These are phyloP conservation scores for Coemansia sp. DNA, from an alignment of 192 early-diverging fungal species.

Conservation along the genomic window DNA sequence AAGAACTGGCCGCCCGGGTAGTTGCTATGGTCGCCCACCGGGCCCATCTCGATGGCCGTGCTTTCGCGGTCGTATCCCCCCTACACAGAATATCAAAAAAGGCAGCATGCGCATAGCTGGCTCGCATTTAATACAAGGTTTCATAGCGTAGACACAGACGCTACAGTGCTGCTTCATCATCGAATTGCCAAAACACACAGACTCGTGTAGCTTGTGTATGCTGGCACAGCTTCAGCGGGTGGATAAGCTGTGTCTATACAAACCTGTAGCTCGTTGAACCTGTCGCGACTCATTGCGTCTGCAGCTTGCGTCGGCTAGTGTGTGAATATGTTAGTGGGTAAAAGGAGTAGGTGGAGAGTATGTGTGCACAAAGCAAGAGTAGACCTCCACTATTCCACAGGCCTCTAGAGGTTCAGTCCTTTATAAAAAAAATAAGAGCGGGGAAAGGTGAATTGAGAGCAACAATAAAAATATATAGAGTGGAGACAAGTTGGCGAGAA, in stretches of 20 bases:
- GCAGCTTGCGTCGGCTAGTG: no score
- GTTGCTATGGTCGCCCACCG: constrained; percentile 8
- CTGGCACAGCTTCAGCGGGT: neutral
- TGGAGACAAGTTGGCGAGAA: neutral
- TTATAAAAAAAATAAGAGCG: no score
- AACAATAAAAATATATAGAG: neutral
- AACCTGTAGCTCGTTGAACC: constrained; percentile 49
- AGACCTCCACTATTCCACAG: no score
- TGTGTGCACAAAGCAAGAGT: neutral
- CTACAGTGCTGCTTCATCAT: no score
- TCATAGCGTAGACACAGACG: no score
- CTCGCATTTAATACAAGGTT: no score
- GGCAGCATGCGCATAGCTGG: no score
- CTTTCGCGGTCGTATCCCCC: constrained; percentile 34
- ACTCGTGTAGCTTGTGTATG: neutral
- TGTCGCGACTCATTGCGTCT: constrained; percentile 50
- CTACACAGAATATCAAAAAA: no score
- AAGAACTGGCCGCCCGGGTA: constrained; percentile 42
- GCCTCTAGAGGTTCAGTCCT: no score
- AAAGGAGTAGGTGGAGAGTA: neutral
- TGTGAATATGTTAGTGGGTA: neutral
- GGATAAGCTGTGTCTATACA: constrained; percentile 6
- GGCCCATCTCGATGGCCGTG: constrained; percentile 41
- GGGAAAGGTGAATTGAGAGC: no score
- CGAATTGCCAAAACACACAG: no score